Evolutionary conservation across 2,329 filamentous ascomycete species (phyloP).

Genomic region (Pseudocercospora macadamiae): DNA sequence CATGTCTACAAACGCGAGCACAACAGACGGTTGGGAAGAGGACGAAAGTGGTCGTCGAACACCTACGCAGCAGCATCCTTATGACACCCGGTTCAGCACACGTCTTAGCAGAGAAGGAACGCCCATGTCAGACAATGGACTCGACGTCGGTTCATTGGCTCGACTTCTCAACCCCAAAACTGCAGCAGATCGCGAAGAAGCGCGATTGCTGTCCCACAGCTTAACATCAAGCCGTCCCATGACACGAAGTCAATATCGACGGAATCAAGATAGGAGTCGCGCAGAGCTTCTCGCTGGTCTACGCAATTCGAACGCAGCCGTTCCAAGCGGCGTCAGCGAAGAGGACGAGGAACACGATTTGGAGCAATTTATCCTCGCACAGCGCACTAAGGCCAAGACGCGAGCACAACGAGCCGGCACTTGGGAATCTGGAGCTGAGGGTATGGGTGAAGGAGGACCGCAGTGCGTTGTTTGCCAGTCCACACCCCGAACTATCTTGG

Average conservation of each 20-base stretch:
- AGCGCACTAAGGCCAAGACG: conserved; percentile 52
- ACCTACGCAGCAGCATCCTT: conserved; percentile 70
- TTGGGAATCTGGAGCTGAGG: conserved; percentile 73
- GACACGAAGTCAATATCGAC: conserved; percentile 78
- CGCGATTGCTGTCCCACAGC: conserved; percentile 78
- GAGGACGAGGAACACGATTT: conserved; percentile 62
- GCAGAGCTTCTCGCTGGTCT: conserved; percentile 63
- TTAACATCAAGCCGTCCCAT: conserved; percentile 71
- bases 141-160: conserved; percentile 58
- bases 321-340: conserved; percentile 36
- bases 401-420: conserved; percentile 35
- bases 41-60: conserved; percentile 64
- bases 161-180: conserved; percentile 79
- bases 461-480: conserved; percentile 94
- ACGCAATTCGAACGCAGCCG: conserved; percentile 27
- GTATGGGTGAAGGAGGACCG: conserved; percentile 73
- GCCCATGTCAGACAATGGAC: conserved; percentile 52
- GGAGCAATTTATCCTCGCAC: conserved; percentile 62
- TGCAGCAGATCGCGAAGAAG: conserved; percentile 77
- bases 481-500: conserved; percentile 81
- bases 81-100: conserved; percentile 34
- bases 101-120: conserved; percentile 53
- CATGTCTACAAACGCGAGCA: conserved; percentile 53
- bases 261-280: conserved; percentile 68
- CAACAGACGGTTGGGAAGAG: conserved; percentile 45